These are phyloP conservation scores for Bryum argenteum DNA, from an alignment of 225 moss, liverwort and hornwort species.

Conservation along the genomic window DNA sequence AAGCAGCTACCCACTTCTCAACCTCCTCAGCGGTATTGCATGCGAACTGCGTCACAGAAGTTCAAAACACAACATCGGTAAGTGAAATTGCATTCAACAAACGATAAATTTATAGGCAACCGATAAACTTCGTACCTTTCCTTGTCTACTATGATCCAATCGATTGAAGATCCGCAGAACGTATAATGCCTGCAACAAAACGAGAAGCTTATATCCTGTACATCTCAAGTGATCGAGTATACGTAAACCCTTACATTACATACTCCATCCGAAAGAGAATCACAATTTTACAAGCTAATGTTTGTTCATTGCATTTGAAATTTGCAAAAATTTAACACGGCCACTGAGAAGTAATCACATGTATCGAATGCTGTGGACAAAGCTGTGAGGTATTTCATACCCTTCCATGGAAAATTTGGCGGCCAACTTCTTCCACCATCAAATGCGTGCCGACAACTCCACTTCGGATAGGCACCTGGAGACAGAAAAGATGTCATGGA, in stretches of 20 bases:
- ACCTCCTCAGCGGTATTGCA: constrained; percentile 70
- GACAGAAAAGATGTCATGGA: not conserved
- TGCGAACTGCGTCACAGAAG: constrained; percentile 56
- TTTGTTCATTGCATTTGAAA: not conserved
- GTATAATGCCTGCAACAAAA: constrained; percentile 59
- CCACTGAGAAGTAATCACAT: not conserved
- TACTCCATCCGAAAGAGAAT: not conserved
- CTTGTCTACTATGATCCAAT: constrained; percentile 80
- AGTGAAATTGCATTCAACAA: not conserved
- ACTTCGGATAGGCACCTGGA: constrained; percentile 67
- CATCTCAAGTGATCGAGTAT: not conserved
- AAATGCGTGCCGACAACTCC: constrained; percentile 70
- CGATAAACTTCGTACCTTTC: constrained; percentile 52
- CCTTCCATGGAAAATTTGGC: constrained; percentile 66
- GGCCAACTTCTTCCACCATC: constrained; percentile 80
- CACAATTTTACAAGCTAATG: not conserved
- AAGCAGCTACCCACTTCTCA: constrained; percentile 73
- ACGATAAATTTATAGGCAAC: not conserved
- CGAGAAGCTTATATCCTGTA: not conserved
- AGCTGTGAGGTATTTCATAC: constrained; percentile 23
- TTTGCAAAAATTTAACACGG: not conserved
- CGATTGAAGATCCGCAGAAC: constrained; percentile 74
- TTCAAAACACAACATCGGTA: not conserved
- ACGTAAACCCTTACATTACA: not conserved
- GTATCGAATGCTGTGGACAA: not conserved